phyloP scores from a whole-genome alignment of 2,329 filamentous ascomycete genomes.

The Metarhizium guizhouense region DNA sequence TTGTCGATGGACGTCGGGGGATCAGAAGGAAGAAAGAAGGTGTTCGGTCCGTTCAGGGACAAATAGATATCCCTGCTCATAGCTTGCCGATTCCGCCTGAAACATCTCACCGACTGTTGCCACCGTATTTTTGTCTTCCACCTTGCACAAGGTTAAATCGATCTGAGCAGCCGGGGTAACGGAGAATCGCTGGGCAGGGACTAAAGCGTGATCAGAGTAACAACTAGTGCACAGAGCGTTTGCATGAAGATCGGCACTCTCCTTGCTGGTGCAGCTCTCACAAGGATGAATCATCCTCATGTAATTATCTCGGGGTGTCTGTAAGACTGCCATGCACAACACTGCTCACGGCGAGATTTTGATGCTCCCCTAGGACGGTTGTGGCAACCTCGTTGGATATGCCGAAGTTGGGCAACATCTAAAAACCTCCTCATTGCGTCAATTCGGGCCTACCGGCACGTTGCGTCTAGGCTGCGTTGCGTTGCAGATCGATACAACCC shows the following conservation, averaged over 20 bases:
- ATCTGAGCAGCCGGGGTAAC: background rate
- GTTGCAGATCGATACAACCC: background rate
- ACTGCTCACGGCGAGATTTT: background rate
- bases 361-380: background rate
- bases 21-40: background rate
- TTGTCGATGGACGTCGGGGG: background rate
- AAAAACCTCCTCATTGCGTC: background rate
- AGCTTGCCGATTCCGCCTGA: background rate
- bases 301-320: background rate
- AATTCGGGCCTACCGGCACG: background rate
- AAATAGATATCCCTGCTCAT: background rate
- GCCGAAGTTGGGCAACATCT: background rate
- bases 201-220: no score
- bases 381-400: background rate
- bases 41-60: background rate
- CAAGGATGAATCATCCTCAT: background rate
- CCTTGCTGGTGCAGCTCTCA: background rate
- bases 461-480: constrained; percentile 1
- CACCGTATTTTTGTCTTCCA: background rate
- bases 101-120: background rate
- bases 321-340: background rate
- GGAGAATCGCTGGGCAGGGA: background rate
- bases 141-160: background rate
- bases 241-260: background rate
- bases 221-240: background rate